Percentiles rank a stretch among this genome's conserved stretches.
Evolutionary conservation across 2,329 filamentous ascomycete species (phyloP).

Genomic region (Alternaria consortialis): DNA sequence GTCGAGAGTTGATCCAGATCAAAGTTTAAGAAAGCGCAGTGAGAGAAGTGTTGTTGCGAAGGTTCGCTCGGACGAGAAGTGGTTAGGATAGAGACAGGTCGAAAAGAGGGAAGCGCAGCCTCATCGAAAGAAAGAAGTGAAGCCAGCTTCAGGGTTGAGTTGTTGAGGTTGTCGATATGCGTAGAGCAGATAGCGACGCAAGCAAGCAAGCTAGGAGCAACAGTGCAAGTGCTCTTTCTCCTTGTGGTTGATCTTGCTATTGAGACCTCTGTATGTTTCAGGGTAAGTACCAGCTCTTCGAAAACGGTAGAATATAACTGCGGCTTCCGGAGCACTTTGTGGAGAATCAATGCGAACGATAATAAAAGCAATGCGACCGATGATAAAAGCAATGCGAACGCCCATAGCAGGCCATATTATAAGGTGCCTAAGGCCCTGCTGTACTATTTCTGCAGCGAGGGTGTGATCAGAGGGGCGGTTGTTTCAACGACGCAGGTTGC

Average conservation of each 20-base stretch:
- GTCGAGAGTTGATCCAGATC: constrained; percentile 13
- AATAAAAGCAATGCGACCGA: constrained; percentile 11
- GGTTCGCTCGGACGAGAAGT: constrained; percentile 11
- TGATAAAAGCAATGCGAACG: constrained; percentile 7
- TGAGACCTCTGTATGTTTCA: background rate
- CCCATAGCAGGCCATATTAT: constrained; percentile 25
- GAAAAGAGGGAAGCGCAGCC: constrained; percentile 6
- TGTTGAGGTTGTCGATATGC: background rate
- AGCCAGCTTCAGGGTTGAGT: constrained; percentile 11
- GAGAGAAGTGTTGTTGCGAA: constrained; percentile 3
- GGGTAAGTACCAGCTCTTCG: constrained; percentile 1
- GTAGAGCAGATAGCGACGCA: background rate
- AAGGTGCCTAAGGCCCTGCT: constrained; percentile 5
- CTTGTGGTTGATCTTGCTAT: background rate
- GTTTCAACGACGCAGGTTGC: constrained; percentile 27
- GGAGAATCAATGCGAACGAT: background rate
- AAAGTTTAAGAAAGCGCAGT: constrained; percentile 12
- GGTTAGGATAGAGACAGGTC: background rate
- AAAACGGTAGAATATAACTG: background rate
- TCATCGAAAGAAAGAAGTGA: constrained; percentile 15
- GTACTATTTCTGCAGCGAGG: constrained; percentile 13
- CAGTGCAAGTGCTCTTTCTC: constrained; percentile 4
- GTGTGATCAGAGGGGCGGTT: constrained; percentile 19
- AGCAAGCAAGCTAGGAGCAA: background rate
- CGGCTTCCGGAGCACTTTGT: constrained; percentile 13